A percentile compares a stretch with the other conserved stretches of the same genome.
phyloP scores from a whole-genome alignment of 768 basidiomycete genomes.

The Trametes maxima region DNA sequence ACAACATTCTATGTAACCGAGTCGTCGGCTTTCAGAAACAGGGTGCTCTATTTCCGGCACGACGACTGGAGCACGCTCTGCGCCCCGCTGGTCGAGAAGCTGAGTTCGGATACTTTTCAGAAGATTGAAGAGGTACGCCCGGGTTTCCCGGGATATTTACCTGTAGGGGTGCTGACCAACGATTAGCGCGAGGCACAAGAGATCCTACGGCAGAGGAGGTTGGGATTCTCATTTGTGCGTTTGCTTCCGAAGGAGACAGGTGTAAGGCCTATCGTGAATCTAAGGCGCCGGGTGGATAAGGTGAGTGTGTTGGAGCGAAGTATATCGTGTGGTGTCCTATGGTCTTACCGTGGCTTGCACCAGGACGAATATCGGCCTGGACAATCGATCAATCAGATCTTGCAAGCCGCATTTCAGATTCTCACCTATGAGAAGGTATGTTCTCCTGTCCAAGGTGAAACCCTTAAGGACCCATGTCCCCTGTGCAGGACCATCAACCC shows the following conservation, averaged over 20 bases:
- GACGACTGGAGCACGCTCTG: slow-evolving; percentile 92
- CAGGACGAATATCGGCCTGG: slow-evolving; percentile 37
- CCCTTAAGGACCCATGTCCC: background rate
- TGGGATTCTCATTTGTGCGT: slow-evolving; percentile 86
- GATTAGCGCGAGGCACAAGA: slow-evolving; percentile 64
- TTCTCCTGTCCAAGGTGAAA: background rate
- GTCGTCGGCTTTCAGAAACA: slow-evolving; percentile 80
- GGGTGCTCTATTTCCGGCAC: slow-evolving; percentile 88
- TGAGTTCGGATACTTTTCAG: slow-evolving; percentile 70
- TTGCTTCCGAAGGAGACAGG: slow-evolving; percentile 94
- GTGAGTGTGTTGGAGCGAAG: slow-evolving; percentile 30
- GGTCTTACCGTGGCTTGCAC: background rate
- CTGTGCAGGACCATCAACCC: slow-evolving; percentile 57
- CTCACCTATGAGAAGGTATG: slow-evolving; percentile 84
- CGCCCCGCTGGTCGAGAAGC: slow-evolving; percentile 74
- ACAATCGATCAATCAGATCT: slow-evolving; percentile 84
- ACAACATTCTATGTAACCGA: slow-evolving; percentile 95
- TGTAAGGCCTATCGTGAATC: slow-evolving; percentile 92
- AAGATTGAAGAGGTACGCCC: slow-evolving; percentile 63
- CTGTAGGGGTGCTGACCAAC: background rate
- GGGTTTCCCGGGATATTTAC: too few relatives aligned
- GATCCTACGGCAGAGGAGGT: slow-evolving; percentile 66
- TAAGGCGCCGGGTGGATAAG: slow-evolving; percentile 53
- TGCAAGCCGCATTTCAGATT: slow-evolving; percentile 84
- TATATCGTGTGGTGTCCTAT: background rate